Base-by-base conservation (phyloP, 257 asterid genomes). In the Pogostemon cablin region DNA sequence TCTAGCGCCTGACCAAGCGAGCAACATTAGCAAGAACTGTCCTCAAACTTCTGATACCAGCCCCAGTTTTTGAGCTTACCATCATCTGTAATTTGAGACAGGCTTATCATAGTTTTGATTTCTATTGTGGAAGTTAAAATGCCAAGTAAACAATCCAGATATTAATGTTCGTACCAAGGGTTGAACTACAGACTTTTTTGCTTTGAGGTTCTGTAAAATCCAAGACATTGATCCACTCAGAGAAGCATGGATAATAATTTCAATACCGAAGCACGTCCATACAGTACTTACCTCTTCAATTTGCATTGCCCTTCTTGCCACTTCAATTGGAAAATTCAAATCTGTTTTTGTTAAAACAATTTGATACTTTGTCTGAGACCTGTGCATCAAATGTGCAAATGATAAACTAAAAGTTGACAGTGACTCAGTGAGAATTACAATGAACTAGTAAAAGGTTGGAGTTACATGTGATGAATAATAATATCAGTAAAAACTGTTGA, bases 291-390 rank as follows among this genome's bases (percentile, higher is more conserved):
- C 98, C 96, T 93, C 99, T 90, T 91, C 98, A 50, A 95, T 95
- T 86, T 95, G 96, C 95, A 88, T 95, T 69, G 98, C 98, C 72
- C 95, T 85, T 10, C 99, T 88, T 32, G 99, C 97, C 68, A 95
- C 99, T 47, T 91, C 95, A 74, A 89, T 84, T 54, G 99, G 99
- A 75, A 89, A 89, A 72, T 86, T 96, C 65, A 73, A 48, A 82
- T 89, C 98, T 10, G 98, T 91, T 90, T 91, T 95, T 53, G 99
- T 95, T 67, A 95, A 84, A 67, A 95, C 93, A 67, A 95, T 83
- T 81, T 95, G 98, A 74, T 95, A 95, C 79, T 89, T 95, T 0
- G 96, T 95, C 55, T 86, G 80, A 11, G 84, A 82, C 85, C 98
- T 91, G 86, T 64, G 76, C 57, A 65, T 64, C 70, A 50, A 78